Evolutionary conservation across 2,329 filamentous ascomycete species (phyloP).

Genomic region (Diplodia corticola): DNA sequence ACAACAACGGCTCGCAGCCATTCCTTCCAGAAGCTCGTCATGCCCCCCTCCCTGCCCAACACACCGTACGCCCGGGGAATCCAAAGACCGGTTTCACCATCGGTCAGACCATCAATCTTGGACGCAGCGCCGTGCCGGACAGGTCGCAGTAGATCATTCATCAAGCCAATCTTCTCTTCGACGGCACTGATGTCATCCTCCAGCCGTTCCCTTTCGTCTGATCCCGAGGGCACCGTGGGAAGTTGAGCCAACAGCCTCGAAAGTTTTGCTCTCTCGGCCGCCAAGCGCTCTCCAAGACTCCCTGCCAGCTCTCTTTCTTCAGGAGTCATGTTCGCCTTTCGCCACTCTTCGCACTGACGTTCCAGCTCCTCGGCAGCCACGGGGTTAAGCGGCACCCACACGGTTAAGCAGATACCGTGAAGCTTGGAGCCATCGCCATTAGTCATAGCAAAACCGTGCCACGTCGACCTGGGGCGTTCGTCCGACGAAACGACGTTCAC

Average conservation of each 20-base stretch:
- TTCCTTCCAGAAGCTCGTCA: constrained; percentile 96
- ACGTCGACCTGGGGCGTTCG: constrained; percentile 89
- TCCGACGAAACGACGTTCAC: constrained; percentile 96
- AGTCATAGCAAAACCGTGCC: constrained; percentile 99
- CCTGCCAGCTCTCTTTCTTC: constrained; percentile 90
- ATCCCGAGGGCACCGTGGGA: constrained; percentile 77
- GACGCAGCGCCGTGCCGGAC: constrained; percentile 91
- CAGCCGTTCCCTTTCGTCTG: constrained; percentile 74
- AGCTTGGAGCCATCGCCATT: constrained; percentile 87
- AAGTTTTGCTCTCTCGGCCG: constrained; percentile 82
- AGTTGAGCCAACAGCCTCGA: constrained; percentile 84
- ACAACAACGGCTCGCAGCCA: constrained; percentile 94
- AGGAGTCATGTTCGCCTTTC: constrained; percentile 72
- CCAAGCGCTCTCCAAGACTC: constrained; percentile 85
- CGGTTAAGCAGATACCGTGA: constrained; percentile 85
- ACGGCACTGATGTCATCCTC: constrained; percentile 95
- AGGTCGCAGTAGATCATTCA: constrained; percentile 93
- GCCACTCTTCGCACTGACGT: constrained; percentile 57
- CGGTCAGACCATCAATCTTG: constrained; percentile 94
- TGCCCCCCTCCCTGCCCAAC: constrained; percentile 76
- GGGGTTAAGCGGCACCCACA: constrained; percentile 86
- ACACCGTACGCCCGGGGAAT: constrained; percentile 92
- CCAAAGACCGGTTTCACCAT: constrained; percentile 95
- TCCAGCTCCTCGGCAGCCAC: constrained; percentile 83
- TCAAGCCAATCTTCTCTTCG: constrained; percentile 94